Base-by-base conservation (phyloP, 1,284 basidiomycete species). In the Trichosporon coremiiforme region DNA sequence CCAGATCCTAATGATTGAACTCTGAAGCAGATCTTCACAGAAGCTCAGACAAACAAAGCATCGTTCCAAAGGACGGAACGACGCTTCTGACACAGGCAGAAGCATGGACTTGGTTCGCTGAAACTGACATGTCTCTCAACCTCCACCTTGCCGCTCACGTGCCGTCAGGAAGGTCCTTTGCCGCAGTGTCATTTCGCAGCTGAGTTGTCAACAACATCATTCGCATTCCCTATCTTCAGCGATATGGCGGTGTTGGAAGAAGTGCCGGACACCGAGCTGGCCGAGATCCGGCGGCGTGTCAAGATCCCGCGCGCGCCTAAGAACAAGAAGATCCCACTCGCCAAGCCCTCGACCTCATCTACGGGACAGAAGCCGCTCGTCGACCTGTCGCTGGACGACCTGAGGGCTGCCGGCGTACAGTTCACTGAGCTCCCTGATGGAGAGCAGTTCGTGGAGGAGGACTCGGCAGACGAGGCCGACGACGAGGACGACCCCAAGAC, bases 91-190 rank as follows among this genome's bases (percentile, higher is more conserved):
- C 10, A 3, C 50, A 25, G 4, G 50, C 3, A 53, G n/a, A 20
- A 53, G 50, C 22, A 20, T 12, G n/a, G 12, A 6, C 10, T 8
- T 20, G 20, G 7, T 20, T 25, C 60, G 84, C 95, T 71, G 95
- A 98, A 82, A 85, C 41, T 2, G 75, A 84, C n/a, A n/a, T n/a
- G n/a, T n/a, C n/a, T n/a, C n/a, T n/a, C 69, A 29, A 57, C 55
- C 55, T 57, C 57, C 57, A 60, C 57, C 4, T 33, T 31, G 15
- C 5, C 55, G 4, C 57, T 60, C 57, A 60, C 57, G 57, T 60
- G 57, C 57, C 57, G 15, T 57, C 94, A 95, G 92, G 94, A 15
- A 33, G 29, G 47, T 53, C 47, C 47, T 22, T 53, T 53, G 47
- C 31, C 57, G 57, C 57, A 33, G 15, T 31, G 31, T 60, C 57